Evolutionary conservation across 1,284 basidiomycete genomes (phyloP).

Genomic region (Sporisorium reilianum): DNA sequence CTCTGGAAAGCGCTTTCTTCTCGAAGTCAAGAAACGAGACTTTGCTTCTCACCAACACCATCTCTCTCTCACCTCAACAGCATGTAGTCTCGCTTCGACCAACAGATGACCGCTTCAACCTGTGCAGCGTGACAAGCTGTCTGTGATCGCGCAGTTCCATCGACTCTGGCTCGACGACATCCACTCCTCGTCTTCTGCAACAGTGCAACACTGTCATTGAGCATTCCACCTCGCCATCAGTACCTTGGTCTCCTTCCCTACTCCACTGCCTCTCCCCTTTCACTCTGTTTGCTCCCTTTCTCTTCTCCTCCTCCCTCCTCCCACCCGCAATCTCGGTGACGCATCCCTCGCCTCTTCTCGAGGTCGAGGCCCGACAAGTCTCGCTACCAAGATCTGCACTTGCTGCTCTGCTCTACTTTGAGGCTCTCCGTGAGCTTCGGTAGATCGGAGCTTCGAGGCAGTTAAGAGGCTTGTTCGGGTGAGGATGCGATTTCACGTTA

Average conservation of each 20-base stretch:
- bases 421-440: conserved; percentile 57
- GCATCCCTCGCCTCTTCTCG: conserved; percentile 24
- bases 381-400: conserved; percentile 41
- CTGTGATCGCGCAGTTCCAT: background rate
- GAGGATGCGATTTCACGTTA: conserved; percentile 28
- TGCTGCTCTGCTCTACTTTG: conserved; percentile 35
- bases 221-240: background rate
- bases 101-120: background rate
- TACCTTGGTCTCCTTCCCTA: background rate
- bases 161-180: background rate
- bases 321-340: conserved; percentile 44
- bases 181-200: background rate
- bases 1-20: background rate
- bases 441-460: conserved; percentile 15
- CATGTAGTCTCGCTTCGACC: background rate
- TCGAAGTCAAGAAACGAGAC: background rate
- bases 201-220: background rate
- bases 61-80: background rate
- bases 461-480: conserved; percentile 40
- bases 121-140: conserved; percentile 5
- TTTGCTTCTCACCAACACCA: background rate
- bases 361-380: conserved; percentile 24
- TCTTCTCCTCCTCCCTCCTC: background rate
- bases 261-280: background rate
- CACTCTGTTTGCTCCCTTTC: background rate